These are phyloP conservation scores for Tricholoma furcatifolium DNA, from an alignment of 768 basidiomycete genomes.

Conservation along the genomic window DNA sequence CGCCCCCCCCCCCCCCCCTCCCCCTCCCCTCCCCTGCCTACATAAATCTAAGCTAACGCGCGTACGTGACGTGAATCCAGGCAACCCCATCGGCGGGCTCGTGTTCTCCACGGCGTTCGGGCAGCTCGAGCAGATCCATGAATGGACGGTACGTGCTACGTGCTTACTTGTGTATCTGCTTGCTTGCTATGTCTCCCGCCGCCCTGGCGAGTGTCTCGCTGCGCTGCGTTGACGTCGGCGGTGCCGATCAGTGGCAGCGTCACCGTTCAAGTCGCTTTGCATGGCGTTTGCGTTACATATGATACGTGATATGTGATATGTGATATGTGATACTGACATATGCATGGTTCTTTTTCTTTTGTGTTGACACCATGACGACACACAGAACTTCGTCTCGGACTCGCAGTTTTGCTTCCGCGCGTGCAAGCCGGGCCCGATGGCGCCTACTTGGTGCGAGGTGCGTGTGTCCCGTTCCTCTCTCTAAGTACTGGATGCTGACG, in stretches of 20 bases:
- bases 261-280: no score
- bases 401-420: slow-evolving; percentile 71
- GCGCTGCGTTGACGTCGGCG: no score
- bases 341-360: no score
- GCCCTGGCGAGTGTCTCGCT: no score
- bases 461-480: neutral
- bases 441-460: slow-evolving; percentile 48
- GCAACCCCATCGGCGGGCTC: slow-evolving; percentile 63
- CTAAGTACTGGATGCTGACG: neutral
- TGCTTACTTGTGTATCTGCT: no score
- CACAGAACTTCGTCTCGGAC: slow-evolving; percentile 60
- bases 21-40: neutral
- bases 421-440: slow-evolving; percentile 51
- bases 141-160: slow-evolving; percentile 70
- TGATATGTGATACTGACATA: no score
- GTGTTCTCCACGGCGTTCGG: slow-evolving; percentile 77
- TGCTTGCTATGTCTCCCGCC: neutral
- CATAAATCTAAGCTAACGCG: neutral
- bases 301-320: no score
- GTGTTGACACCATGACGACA: no score
- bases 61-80: slow-evolving; percentile 22
- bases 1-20: slow-evolving; percentile 1
- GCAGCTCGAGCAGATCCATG: slow-evolving; percentile 53
- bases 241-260: no score
- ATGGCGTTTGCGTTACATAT: no score